These are phyloP conservation scores for Ensete glaucum DNA, from an alignment of 176 grass and related monocot species.

Conservation along the genomic window DNA sequence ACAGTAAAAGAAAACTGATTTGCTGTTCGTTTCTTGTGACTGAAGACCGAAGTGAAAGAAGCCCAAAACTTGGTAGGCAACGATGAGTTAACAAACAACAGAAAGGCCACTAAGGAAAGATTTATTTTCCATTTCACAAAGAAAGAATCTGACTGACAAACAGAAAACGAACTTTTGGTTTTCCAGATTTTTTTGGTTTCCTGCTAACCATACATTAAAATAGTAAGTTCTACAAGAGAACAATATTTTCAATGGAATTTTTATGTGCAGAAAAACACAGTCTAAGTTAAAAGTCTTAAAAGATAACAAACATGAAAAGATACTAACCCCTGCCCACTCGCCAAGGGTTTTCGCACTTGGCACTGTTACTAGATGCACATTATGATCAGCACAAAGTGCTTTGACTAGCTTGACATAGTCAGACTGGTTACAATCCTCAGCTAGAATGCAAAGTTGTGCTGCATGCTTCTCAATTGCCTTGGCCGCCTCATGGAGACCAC, in stretches of 20 bases:
- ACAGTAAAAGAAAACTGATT: background rate
- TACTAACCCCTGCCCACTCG: constrained; percentile 16
- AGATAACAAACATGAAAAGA: background rate
- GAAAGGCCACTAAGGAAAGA: background rate
- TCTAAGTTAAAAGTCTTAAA: too few species aligned
- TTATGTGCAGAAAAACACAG: too few species aligned
- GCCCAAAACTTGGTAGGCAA: background rate
- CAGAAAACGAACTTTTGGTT: too few species aligned
- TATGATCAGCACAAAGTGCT: constrained; percentile 8
- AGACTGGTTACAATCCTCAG: constrained; percentile 10
- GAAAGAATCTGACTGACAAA: background rate
- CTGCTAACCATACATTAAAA: too few species aligned
- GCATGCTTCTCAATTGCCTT: constrained; percentile 11
- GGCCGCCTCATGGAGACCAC: constrained; percentile 9
- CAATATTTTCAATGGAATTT: too few species aligned
- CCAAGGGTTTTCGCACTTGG: constrained; percentile 7
- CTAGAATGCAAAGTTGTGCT: constrained; percentile 10
- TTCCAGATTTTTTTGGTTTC: too few species aligned
- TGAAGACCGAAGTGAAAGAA: background rate
- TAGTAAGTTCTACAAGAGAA: too few species aligned
- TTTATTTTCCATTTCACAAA: background rate
- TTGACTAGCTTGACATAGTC: constrained; percentile 11
- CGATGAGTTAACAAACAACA: background rate
- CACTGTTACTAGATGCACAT: constrained; percentile 1
- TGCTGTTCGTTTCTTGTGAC: background rate